Evolutionary conservation across 441 rosid genomes (phyloP), one percentile per base, ranked within the genome.

Genomic region (Breynia disticha): DNA sequence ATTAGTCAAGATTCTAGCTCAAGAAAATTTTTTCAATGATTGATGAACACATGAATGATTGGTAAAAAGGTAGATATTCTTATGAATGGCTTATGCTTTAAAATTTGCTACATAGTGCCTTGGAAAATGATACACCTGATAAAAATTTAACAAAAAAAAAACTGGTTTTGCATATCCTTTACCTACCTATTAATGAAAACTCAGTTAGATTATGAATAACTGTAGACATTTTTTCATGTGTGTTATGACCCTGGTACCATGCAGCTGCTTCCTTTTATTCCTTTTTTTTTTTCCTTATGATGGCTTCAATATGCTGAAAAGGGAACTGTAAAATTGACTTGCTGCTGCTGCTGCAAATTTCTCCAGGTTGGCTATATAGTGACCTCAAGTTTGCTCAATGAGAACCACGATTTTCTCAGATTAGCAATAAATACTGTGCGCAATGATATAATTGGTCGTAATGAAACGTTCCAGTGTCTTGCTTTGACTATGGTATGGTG

Each of bases 341-440:
- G 56, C 42, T 19, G 52, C 50, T n/a, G n/a, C n/a, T 66, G 57
- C 66, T 72, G 51, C 19, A 46, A 44, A 73, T 76, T 42, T 17
- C 48, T 79, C 74, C 87, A 91, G 97, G 99, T 94, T 77, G 97
- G 99, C 50, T 90, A 87, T 75, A 87, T 94, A 61, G 97, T 85
- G 64, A 90, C 97, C 52, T 75, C 96, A 48, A 79, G 87, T 70
- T 81, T 94, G 72, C 96, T 94, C 77, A 94, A 94, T n/a, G 97
- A 94, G 72, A 87, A 94, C 76, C 86, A 94, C 58, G 99, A 94
- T 64, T 94, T 94, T 70, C 80, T 94, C 67, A 85, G 89, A 79
- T 65, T 94, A 73, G 97, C 99, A 11, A 87, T 94, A 71, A 94
- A 94, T 67, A 75, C 97, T 8, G 90, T 94, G 52, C 87, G 99